phyloP scores from a whole-genome alignment of 768 basidiomycete genomes.

The Leccinum broughii region DNA sequence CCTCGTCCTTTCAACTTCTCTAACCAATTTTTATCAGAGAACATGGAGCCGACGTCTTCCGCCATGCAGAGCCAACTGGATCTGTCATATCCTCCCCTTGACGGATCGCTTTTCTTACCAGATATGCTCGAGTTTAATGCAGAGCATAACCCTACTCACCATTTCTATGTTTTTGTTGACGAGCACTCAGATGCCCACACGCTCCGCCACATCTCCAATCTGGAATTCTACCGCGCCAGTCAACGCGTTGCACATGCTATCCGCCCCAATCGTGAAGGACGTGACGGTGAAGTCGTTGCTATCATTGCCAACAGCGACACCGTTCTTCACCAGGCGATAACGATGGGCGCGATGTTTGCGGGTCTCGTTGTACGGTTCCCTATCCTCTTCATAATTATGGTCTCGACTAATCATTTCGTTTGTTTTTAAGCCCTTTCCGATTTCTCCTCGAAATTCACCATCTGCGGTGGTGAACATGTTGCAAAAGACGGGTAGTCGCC shows the following conservation, averaged over 20 bases:
- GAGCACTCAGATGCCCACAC: slow-evolving; percentile 6
- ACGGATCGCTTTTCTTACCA: slow-evolving; percentile 32
- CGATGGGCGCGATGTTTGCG: slow-evolving; percentile 34
- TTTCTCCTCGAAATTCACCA: slow-evolving; percentile 39
- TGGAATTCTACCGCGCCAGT: slow-evolving; percentile 47
- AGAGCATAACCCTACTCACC: slow-evolving; percentile 33
- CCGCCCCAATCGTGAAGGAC: slow-evolving; percentile 34
- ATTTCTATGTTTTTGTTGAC: slow-evolving; percentile 35
- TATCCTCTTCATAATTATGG: no score
- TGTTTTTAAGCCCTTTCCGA: slow-evolving; percentile 32
- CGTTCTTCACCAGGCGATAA: slow-evolving; percentile 43
- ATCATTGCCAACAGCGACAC: slow-evolving; percentile 41
- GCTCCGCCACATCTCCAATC: slow-evolving; percentile 35
- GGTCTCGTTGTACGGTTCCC: slow-evolving; percentile 13
- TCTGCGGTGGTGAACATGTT: slow-evolving; percentile 38
- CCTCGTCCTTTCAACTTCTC: neutral
- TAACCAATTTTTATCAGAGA: neutral
- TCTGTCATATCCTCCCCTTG: slow-evolving; percentile 27
- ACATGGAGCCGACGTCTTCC: neutral
- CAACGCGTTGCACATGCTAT: slow-evolving; percentile 44
- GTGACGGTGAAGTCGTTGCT: slow-evolving; percentile 37
- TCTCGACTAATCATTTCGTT: neutral
- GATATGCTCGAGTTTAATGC: slow-evolving; percentile 28
- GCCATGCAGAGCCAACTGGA: neutral
- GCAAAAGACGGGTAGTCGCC: slow-evolving; percentile 28